phyloP scores from a whole-genome alignment of 371 early-diverging fungal genomes.

The Mucor sp. region DNA sequence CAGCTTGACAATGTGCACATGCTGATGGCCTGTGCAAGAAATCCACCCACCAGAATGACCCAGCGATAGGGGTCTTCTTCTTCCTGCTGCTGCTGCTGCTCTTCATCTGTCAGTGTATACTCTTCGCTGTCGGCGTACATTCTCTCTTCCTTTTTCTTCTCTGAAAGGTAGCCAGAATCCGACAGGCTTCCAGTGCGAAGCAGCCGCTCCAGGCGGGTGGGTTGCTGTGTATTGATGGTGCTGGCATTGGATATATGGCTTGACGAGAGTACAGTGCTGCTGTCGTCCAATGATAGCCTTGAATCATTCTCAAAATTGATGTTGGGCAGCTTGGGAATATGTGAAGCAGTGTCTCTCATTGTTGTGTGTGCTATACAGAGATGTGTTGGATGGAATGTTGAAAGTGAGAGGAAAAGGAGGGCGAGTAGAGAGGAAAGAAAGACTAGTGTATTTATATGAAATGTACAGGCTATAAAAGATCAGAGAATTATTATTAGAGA shows the following conservation, averaged over 20 bases:
- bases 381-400: neutral
- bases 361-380: neutral
- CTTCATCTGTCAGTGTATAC: neutral
- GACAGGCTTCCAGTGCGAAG: constrained; percentile 1
- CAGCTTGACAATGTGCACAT: constrained; percentile 39
- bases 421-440: neutral
- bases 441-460: neutral
- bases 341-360: constrained; percentile 4
- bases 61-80: constrained; percentile 35
- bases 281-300: constrained; percentile 9
- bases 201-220: constrained; percentile 8
- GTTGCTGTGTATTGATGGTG: constrained; percentile 5
- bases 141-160: constrained; percentile 12
- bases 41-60: constrained; percentile 32
- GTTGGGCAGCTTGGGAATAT: constrained; percentile 8
- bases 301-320: constrained; percentile 5
- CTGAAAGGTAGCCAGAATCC: constrained; percentile 13
- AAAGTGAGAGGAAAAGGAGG: neutral
- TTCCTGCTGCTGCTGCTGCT: constrained; percentile 14
- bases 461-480: neutral
- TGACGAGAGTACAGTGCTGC: constrained; percentile 9
- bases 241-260: constrained; percentile 10
- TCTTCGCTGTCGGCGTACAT: neutral
- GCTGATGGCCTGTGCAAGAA: constrained; percentile 39
- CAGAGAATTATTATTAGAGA: neutral